Evolutionary conservation across 2,329 filamentous ascomycete species (phyloP).

Genomic region (Neonectria hederae): DNA sequence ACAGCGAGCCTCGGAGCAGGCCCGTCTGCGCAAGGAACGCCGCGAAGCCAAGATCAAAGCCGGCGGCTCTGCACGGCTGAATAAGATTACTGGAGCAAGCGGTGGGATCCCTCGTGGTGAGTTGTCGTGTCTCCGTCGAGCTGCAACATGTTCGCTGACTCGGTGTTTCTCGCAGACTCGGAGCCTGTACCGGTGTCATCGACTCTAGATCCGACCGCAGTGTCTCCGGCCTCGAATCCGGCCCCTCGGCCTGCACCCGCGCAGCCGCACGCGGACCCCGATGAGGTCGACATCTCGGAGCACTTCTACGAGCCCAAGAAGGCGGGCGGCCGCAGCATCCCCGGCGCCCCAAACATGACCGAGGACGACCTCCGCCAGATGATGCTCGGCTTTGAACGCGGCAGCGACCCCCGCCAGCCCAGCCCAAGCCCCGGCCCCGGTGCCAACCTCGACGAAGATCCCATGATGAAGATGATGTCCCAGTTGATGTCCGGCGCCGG

Average conservation of each 20-base stretch:
- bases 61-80: constrained; percentile 74
- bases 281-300: constrained; percentile 81
- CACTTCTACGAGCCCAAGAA: constrained; percentile 71
- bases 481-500: constrained; percentile 69
- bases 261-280: constrained; percentile 68
- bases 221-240: constrained; percentile 44
- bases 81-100: constrained; percentile 78
- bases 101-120: constrained; percentile 49
- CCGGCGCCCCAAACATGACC: constrained; percentile 52
- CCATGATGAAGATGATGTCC: constrained; percentile 73
- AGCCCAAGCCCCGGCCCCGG: constrained; percentile 34
- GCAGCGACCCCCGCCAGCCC: constrained; percentile 40
- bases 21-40: constrained; percentile 79
- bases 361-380: constrained; percentile 72
- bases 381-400: constrained; percentile 66
- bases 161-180: constrained; percentile 7
- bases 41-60: constrained; percentile 81
- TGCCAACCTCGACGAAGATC: constrained; percentile 44
- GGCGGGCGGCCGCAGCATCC: constrained; percentile 42
- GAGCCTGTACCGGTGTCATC: constrained; percentile 26
- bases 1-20: constrained; percentile 69
- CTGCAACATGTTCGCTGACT: constrained; percentile 1
- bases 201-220: constrained; percentile 47
- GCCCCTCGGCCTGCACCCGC: constrained; percentile 40
- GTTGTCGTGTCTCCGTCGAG: background rate